Percentiles rank a stretch among this genome's conserved stretches.
phyloP scores from a whole-genome alignment of 352 stramenopile genomes.

The Globisporangium sylvaticum region DNA sequence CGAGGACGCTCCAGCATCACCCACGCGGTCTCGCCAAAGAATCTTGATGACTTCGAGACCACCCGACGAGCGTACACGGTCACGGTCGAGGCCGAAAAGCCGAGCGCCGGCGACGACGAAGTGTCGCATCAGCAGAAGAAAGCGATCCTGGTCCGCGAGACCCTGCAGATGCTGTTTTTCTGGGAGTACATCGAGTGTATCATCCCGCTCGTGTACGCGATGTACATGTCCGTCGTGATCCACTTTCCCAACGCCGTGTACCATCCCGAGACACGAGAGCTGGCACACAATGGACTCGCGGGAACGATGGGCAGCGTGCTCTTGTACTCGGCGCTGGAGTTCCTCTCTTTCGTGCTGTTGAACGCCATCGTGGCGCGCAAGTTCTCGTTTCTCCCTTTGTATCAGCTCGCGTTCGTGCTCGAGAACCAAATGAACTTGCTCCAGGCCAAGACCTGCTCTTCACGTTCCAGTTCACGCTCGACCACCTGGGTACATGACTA shows the following conservation, averaged over 20 bases:
- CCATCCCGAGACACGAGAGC: neutral
- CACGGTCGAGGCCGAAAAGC: too few relatives aligned
- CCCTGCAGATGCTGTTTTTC: constrained; percentile 13
- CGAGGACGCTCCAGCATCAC: neutral
- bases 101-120: neutral
- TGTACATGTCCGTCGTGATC: constrained; percentile 2
- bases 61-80: neutral
- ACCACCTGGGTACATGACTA: neutral
- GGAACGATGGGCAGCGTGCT: constrained; percentile 6
- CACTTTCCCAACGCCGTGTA: constrained; percentile 11
- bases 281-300: neutral
- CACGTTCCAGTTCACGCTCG: constrained; percentile 6
- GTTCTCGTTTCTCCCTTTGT: constrained; percentile 21
- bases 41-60: neutral
- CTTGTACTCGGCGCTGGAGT: constrained; percentile 13
- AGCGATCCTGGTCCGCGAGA: neutral
- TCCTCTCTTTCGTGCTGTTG: constrained; percentile 14
- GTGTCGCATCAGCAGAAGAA: neutral
- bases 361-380: neutral
- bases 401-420: constrained; percentile 52
- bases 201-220: constrained; percentile 12
- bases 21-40: neutral
- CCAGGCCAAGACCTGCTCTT: constrained; percentile 28
- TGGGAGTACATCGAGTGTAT: constrained; percentile 24
- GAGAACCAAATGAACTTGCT: constrained; percentile 30